A percentile compares a stretch with the other conserved stretches of the same genome.
phyloP scores from a whole-genome alignment of 176 grass and related monocot species.

The Carex myosuroides region DNA sequence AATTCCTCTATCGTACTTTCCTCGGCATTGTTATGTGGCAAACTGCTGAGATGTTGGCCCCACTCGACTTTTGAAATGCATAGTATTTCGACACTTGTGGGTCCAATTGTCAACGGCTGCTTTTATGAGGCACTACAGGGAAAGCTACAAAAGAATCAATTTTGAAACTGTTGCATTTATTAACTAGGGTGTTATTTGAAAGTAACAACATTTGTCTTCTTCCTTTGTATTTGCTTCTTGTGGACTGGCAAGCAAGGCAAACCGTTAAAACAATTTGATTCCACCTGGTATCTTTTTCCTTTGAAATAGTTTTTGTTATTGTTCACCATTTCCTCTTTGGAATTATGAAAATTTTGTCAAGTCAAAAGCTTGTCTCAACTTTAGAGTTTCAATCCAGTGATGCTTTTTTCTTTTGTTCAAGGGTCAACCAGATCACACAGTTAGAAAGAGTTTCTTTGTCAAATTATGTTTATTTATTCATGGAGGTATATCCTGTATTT shows the following conservation, averaged over 20 bases:
- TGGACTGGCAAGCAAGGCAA: background rate
- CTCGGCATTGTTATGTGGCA: background rate
- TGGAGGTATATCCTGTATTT: slow-evolving; percentile 27
- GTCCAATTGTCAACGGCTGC: background rate
- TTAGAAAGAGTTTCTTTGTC: background rate
- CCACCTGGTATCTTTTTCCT: background rate
- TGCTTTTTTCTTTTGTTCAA: background rate
- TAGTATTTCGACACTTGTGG: slow-evolving; percentile 4
- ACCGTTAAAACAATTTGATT: background rate
- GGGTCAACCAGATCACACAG: background rate
- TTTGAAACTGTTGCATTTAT: background rate
- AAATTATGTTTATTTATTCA: slow-evolving; percentile 21
- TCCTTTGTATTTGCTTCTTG: background rate
- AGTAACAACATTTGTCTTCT: background rate
- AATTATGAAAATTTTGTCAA: background rate
- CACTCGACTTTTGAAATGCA: background rate
- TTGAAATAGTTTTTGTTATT: background rate
- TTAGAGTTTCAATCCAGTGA: background rate
- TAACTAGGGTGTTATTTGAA: background rate
- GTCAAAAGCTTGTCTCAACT: background rate
- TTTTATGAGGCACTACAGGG: background rate
- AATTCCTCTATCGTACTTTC: background rate
- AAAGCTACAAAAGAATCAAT: background rate
- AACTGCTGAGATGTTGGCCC: background rate
- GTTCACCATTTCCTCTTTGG: background rate